Evolutionary conservation across 345 rosid genomes (phyloP).

Genomic region (Camelina laxa): DNA sequence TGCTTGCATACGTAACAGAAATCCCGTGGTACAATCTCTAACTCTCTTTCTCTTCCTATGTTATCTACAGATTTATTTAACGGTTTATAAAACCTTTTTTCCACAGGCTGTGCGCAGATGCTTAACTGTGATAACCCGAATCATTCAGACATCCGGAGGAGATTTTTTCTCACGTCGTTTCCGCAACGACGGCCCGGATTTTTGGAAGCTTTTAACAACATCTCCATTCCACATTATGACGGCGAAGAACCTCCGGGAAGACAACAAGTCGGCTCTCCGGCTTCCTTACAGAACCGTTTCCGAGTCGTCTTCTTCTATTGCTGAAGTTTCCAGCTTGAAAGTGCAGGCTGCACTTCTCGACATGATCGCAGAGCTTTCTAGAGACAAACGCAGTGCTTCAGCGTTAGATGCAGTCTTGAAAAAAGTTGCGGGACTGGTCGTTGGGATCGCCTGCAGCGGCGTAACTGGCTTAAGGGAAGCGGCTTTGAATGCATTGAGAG

Average conservation of each 20-base stretch:
- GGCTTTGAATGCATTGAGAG: conserved; percentile 67
- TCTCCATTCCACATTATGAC: conserved; percentile 67
- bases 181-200: conserved; percentile 68
- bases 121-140: conserved; percentile 55
- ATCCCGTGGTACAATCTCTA: conserved; percentile 59
- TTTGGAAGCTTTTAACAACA: conserved; percentile 81
- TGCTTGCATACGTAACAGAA: conserved; percentile 63
- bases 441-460: conserved; percentile 85
- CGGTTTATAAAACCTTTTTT: conserved; percentile 4
- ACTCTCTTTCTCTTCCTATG: neutral
- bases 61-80: neutral
- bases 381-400: conserved; percentile 65
- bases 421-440: conserved; percentile 82
- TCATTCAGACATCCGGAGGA: conserved; percentile 78
- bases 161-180: conserved; percentile 95
- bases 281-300: conserved; percentile 75
- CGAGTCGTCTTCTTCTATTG: conserved; percentile 51
- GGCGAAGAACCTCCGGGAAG: conserved; percentile 44
- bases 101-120: conserved; percentile 74
- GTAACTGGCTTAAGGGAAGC: conserved; percentile 69
- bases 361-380: conserved; percentile 75
- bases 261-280: conserved; percentile 55
- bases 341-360: conserved; percentile 78
- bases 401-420: conserved; percentile 76
- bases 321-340: conserved; percentile 78